Base-by-base conservation (phyloP, 768 basidiomycete species). In the Mycena floridula region DNA sequence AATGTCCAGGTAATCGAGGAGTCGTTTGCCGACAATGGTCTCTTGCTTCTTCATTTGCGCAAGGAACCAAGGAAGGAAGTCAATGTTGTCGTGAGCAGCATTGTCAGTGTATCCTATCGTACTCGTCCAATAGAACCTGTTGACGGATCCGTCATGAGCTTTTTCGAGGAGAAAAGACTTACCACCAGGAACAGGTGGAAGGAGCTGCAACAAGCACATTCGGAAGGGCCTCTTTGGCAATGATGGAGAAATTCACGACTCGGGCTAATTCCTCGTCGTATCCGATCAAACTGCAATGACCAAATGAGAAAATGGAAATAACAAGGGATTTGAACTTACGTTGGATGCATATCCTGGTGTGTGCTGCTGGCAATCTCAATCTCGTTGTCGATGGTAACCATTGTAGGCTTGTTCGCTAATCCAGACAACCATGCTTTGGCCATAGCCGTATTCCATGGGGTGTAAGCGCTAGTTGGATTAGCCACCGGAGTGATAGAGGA, bases 51-150 rank as follows among this genome's bases (percentile, higher is more conserved):
- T 66, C 74, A 78, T 75, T 56, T 77, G 59, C 13, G 55, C 40
- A 39, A 78, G 60, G 69, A 78, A 76, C 75, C 75, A 78, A 13
- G 76, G 76, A 5, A 78, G 43, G 63, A 76, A 78, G 54, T 78
- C 76, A 25, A 63, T 70, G 50, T 75, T 74, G 51, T 65, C 44
- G 54, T 78, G 76, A 4, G 75, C 75, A 11, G 68, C 62, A 27
- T 66, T 76, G 50, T 78, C 76, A 9, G 64, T 59, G 51, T 59
- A 73, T 0, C 76, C 75, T 41, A 77, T 57, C 2, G 43, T 18
- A 47, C 72, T 76, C 1, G 74, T 77, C 76, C 76, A 78, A 60
- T 78, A 21, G 23, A 25, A 22, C 6, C 73, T 76, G 44, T 2
- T 25, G 3, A n/a, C 16, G 28, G 16, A 3, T 37, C 4, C 27